A percentile compares a stretch with the other conserved stretches of the same genome.
Conservation (phyloP, 306 rosid genomes). For the Glycyrrhiza uralensis region DNA sequence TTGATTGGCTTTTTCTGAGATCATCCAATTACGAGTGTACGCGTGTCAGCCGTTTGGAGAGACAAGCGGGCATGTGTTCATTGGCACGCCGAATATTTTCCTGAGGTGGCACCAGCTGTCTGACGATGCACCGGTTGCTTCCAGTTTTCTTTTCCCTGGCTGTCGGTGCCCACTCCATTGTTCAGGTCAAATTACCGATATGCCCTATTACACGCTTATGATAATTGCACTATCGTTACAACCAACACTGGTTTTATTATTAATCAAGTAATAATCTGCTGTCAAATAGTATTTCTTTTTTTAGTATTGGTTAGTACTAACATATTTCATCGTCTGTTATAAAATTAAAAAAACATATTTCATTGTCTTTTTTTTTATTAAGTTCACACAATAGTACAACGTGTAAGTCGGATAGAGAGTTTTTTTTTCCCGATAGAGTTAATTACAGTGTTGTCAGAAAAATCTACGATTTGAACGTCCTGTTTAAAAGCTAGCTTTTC, state of each 20-base stretch:
- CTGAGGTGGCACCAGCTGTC: conserved; percentile 48
- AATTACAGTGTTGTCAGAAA: not conserved
- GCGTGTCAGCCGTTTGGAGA: not conserved
- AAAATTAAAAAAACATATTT: too few relatives aligned
- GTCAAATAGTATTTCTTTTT: too few relatives aligned
- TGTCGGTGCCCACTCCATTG: conserved; percentile 62
- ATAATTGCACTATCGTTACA: conserved; percentile 8
- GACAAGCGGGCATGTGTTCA: not conserved
- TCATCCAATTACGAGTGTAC: not conserved
- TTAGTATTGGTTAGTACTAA: too few relatives aligned
- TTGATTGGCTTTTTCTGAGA: not conserved
- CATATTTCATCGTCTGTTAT: too few relatives aligned
- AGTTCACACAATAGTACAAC: too few relatives aligned
- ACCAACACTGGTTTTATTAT: not conserved
- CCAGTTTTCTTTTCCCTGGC: conserved; percentile 20
- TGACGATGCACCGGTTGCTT: conserved; percentile 29
- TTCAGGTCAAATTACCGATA: not conserved
- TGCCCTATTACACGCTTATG: not conserved
- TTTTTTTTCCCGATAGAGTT: not conserved
- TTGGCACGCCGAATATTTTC: not conserved
- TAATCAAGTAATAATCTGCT: too few relatives aligned
- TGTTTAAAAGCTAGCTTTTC: not conserved
- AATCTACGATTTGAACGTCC: not conserved
- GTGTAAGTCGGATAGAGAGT: not conserved
- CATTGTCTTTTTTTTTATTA: too few relatives aligned